Percentiles rank a stretch among this genome's conserved stretches.
These are phyloP conservation scores for Lentinus tigrinus DNA, from an alignment of 768 basidiomycete genomes.

Conservation along the genomic window DNA sequence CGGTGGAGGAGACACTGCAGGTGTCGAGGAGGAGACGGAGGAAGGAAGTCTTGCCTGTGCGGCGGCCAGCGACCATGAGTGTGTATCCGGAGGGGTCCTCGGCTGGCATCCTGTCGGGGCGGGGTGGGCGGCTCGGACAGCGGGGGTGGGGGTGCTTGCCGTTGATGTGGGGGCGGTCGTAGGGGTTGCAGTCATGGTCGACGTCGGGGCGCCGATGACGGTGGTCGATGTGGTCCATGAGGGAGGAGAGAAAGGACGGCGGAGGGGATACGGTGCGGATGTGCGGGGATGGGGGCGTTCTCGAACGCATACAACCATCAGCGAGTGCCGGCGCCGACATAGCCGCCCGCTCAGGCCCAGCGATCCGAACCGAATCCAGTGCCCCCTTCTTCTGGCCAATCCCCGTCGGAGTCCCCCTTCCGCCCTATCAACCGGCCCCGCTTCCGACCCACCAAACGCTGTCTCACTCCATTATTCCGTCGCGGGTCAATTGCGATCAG, in stretches of 20 bases:
- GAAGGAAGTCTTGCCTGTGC: conserved; percentile 86
- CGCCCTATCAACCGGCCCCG: conserved; percentile 20
- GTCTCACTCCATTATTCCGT: conserved; percentile 16
- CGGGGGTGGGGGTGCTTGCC: conserved; percentile 27
- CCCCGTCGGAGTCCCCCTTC: conserved; percentile 13
- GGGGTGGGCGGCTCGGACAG: conserved; percentile 25
- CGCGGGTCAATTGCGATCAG: background rate
- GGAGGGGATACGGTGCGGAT: conserved; percentile 52
- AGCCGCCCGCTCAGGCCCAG: conserved; percentile 21
- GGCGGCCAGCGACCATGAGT: conserved; percentile 79
- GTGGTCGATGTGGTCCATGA: conserved; percentile 62
- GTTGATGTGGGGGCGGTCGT: conserved; percentile 22
- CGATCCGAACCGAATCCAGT: conserved; percentile 20
- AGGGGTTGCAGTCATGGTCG: conserved; percentile 29
- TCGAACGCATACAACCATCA: conserved; percentile 23
- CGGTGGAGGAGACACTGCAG: conserved; percentile 58
- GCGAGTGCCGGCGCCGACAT: conserved; percentile 20
- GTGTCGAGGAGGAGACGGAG: conserved; percentile 85
- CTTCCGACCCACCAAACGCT: conserved; percentile 9
- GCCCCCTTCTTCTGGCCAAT: conserved; percentile 9
- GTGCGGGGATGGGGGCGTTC: conserved; percentile 54
- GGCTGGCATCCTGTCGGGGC: conserved; percentile 22
- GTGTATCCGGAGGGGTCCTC: conserved; percentile 50
- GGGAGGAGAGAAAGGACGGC: conserved; percentile 42
- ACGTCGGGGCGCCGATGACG: conserved; percentile 45